These are phyloP conservation scores for Colletotrichum liaoningense DNA, from an alignment of 2,329 filamentous ascomycete species.

Conservation along the genomic window DNA sequence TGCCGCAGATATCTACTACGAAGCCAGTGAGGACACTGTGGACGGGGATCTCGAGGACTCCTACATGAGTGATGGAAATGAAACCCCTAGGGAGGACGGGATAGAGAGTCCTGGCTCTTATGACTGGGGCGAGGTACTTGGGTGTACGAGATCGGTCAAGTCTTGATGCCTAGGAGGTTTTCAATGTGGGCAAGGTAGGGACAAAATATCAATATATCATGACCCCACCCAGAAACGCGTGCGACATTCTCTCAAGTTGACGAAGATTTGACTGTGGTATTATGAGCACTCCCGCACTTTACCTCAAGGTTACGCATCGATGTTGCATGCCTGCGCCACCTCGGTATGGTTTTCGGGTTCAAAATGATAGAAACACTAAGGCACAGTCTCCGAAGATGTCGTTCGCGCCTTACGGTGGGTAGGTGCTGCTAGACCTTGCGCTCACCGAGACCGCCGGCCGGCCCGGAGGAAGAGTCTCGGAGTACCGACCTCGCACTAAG, in stretches of 20 bases:
- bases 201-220: neutral
- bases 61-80: neutral
- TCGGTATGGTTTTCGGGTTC: neutral
- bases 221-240: neutral
- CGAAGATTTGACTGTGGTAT: neutral
- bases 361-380: neutral
- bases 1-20: neutral
- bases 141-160: neutral
- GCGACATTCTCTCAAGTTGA: neutral
- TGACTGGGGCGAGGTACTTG: neutral
- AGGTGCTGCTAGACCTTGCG: neutral
- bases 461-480: neutral
- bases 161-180: neutral
- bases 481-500: slow-evolving; percentile 14
- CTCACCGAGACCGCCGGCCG: neutral
- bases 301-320: neutral
- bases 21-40: neutral
- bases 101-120: neutral
- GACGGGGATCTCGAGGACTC: neutral
- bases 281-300: neutral
- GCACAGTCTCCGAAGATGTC: neutral
- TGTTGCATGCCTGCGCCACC: too few relatives aligned
- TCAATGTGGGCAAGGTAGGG: neutral
- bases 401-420: neutral
- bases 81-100: neutral